phyloP scores from a whole-genome alignment of 2,329 filamentous ascomycete genomes.

The Volutella citrinella region DNA sequence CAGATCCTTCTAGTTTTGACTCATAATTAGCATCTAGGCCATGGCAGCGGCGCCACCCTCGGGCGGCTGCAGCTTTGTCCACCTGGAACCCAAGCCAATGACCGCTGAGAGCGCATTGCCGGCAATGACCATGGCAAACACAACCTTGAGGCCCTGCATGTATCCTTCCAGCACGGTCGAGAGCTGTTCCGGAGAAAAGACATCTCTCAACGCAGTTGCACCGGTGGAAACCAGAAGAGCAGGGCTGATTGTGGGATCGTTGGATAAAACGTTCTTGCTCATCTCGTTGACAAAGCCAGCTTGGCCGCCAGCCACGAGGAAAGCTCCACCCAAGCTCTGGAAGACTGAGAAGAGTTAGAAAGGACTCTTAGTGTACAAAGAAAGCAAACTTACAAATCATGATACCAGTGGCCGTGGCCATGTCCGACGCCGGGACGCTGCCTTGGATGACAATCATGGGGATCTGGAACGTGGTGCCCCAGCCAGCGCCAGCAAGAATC shows the following conservation, averaged over 20 bases:
- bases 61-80: slow-evolving; percentile 37
- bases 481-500: slow-evolving; percentile 46
- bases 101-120: slow-evolving; percentile 40
- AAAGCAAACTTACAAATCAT: slow-evolving; percentile 36
- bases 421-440: slow-evolving; percentile 37
- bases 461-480: slow-evolving; percentile 44
- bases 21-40: slow-evolving; percentile 18
- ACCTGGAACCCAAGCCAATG: slow-evolving; percentile 32
- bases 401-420: slow-evolving; percentile 45
- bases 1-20: neutral
- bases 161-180: slow-evolving; percentile 57
- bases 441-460: slow-evolving; percentile 50
- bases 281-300: slow-evolving; percentile 46
- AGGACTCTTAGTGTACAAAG: neutral
- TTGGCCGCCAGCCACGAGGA: slow-evolving; percentile 47
- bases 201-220: slow-evolving; percentile 53
- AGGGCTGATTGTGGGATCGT: slow-evolving; percentile 36
- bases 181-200: slow-evolving; percentile 48
- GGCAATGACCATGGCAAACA: slow-evolving; percentile 55
- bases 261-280: slow-evolving; percentile 29
- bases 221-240: slow-evolving; percentile 39
- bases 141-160: slow-evolving; percentile 61
- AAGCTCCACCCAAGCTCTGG: slow-evolving; percentile 49
- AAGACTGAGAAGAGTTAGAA: slow-evolving; percentile 32
- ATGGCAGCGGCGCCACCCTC: slow-evolving; percentile 27